Conservation (phyloP, 2,329 filamentous ascomycete species). For the Xylaria sp. region DNA sequence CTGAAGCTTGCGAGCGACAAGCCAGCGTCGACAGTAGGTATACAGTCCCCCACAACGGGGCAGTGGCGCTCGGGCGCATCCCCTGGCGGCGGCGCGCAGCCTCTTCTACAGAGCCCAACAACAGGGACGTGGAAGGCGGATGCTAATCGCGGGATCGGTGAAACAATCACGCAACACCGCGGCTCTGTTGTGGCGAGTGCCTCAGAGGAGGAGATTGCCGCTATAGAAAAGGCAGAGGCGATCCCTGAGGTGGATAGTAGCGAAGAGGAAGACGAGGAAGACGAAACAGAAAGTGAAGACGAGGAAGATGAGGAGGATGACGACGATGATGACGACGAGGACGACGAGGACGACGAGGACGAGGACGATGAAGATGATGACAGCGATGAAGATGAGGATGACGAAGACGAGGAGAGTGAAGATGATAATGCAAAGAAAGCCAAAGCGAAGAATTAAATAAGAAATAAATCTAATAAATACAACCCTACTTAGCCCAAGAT, state of each 20-base stretch:
- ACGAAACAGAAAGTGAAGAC: conserved; percentile 40
- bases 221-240: conserved; percentile 53
- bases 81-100: conserved; percentile 42
- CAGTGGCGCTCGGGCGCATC: conserved; percentile 53
- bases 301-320: conserved; percentile 43
- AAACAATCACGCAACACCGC: conserved; percentile 37
- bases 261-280: conserved; percentile 47
- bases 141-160: conserved; percentile 21
- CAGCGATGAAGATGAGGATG: conserved; percentile 1
- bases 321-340: conserved; percentile 42
- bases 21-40: conserved; percentile 42
- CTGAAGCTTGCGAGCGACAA: conserved; percentile 34
- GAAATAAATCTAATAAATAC: conserved; percentile 39
- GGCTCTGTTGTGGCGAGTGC: conserved; percentile 50
- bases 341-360: conserved; percentile 46
- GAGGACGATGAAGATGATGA: conserved; percentile 44
- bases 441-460: conserved; percentile 39
- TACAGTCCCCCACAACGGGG: conserved; percentile 59
- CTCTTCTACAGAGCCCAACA: conserved; percentile 57
- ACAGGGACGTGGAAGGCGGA: conserved; percentile 55
- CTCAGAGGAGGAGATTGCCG: conserved; percentile 54
- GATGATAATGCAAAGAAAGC: conserved; percentile 31
- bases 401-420: conserved; percentile 21
- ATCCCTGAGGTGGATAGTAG: conserved; percentile 55
- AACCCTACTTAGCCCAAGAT: neutral